Conservation (phyloP, 2,329 filamentous ascomycete species). For the Trichoderma guizhouense region DNA sequence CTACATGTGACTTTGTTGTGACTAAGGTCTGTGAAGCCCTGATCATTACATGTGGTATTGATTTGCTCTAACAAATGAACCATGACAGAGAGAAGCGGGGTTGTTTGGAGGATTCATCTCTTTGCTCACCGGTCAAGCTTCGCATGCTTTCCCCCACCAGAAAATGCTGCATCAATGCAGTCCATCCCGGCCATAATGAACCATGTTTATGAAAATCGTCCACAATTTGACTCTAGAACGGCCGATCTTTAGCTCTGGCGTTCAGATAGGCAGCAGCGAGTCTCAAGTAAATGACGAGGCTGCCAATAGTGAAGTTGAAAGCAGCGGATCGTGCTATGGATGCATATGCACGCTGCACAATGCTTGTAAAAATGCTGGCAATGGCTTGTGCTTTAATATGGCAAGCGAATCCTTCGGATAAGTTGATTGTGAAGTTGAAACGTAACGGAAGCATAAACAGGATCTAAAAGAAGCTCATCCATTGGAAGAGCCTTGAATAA, state of each 20-base stretch:
- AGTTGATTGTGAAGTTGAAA: not conserved
- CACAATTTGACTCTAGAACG: not conserved
- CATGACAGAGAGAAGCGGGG: not conserved
- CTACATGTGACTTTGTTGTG: not conserved
- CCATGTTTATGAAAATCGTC: not conserved
- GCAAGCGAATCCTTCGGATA: not conserved
- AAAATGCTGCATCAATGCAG: not conserved
- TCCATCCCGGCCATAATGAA: not conserved
- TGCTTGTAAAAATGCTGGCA: not conserved
- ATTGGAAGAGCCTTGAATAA: not conserved
- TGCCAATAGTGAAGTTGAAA: not conserved
- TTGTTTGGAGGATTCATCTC: not conserved
- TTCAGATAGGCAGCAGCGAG: too few species aligned
- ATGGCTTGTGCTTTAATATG: not conserved
- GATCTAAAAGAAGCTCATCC: not conserved
- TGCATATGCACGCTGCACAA: not conserved
- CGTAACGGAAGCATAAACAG: not conserved
- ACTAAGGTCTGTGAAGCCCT: not conserved
- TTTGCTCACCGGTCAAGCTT: not conserved
- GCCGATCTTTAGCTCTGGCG: not conserved
- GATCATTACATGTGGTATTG: not conserved
- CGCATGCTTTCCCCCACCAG: not conserved
- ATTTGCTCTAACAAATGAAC: not conserved
- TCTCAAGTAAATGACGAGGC: not conserved
- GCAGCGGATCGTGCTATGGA: not conserved